A percentile compares a stretch with the other conserved stretches of the same genome.
Evolutionary conservation across 2,329 filamentous ascomycete genomes (phyloP).

Genomic region (Phaeosphaeriaceae sp.): DNA sequence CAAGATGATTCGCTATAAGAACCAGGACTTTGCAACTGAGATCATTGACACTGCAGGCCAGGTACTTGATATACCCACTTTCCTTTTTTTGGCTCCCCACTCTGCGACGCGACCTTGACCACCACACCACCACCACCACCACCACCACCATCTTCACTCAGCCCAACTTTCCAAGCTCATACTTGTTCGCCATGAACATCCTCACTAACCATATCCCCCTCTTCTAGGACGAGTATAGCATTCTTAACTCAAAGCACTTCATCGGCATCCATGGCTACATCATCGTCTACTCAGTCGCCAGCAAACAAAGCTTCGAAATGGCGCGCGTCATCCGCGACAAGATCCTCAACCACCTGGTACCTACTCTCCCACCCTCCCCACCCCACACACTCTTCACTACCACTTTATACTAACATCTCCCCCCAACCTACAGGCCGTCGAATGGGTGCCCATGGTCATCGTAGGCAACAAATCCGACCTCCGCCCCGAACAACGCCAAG

Average conservation of each 20-base stretch:
- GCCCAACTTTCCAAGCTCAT: slow-evolving; percentile 4
- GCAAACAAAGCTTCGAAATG: slow-evolving; percentile 96
- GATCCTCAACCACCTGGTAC: slow-evolving; percentile 92
- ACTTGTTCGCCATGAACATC: slow-evolving; percentile 4
- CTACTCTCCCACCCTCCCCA: slow-evolving; percentile 36
- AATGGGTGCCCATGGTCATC: slow-evolving; percentile 90
- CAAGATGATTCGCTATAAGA: slow-evolving; percentile 91
- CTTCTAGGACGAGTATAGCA: slow-evolving; percentile 91
- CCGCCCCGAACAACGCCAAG: slow-evolving; percentile 89
- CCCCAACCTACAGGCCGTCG: slow-evolving; percentile 70
- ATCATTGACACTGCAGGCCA: slow-evolving; percentile 98
- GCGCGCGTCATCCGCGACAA: slow-evolving; percentile 94
- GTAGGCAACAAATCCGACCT: slow-evolving; percentile 98
- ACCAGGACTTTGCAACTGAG: slow-evolving; percentile 92
- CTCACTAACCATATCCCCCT: slow-evolving; percentile 27
- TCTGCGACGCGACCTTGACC: slow-evolving; percentile 19
- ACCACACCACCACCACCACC: slow-evolving; percentile 19
- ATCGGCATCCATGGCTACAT: slow-evolving; percentile 99
- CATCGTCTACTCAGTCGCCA: slow-evolving; percentile 97
- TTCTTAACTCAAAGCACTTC: slow-evolving; percentile 97
- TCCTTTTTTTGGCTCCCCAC: slow-evolving; percentile 15
- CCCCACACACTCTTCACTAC: slow-evolving; percentile 4
- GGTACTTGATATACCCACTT: slow-evolving; percentile 56
- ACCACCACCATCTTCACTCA: too few relatives aligned
- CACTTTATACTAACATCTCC: slow-evolving; percentile 17